A percentile compares a stretch with the other conserved stretches of the same genome.
phyloP scores from a whole-genome alignment of 2,329 filamentous ascomycete species.

The Ceratocystis papillata region DNA sequence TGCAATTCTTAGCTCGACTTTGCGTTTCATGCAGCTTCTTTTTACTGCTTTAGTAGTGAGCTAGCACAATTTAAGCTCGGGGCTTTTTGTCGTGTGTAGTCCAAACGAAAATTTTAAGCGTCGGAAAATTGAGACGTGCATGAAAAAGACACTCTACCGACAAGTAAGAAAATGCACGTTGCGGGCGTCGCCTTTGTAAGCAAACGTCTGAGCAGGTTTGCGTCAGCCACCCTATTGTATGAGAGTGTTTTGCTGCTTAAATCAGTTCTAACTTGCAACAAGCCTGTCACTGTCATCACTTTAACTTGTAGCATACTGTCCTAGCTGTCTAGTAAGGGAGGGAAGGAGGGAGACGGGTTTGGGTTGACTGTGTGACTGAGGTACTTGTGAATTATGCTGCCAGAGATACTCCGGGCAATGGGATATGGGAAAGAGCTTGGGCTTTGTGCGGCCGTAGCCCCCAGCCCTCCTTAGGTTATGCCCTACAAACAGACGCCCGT shows the following conservation, averaged over 20 bases:
- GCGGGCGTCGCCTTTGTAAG: not conserved
- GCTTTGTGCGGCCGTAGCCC: not conserved
- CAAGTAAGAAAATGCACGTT: not conserved
- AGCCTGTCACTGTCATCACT: too few species aligned
- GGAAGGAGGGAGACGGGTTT: too few species aligned
- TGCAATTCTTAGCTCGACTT: slow-evolving; percentile 3
- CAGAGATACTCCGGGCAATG: not conserved
- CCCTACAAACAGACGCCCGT: not conserved
- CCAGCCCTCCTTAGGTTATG: not conserved
- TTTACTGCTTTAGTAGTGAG: not conserved
- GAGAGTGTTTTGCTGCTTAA: not conserved
- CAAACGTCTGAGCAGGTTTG: not conserved
- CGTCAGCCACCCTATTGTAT: not conserved
- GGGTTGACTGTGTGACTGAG: too few species aligned
- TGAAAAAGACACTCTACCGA: slow-evolving; percentile 2
- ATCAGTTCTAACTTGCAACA: too few species aligned
- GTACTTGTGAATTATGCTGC: not conserved
- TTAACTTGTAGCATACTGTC: too few species aligned
- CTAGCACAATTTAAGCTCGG: slow-evolving; percentile 12
- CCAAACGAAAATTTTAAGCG: slow-evolving; percentile 5
- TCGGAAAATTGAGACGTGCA: slow-evolving; percentile 15
- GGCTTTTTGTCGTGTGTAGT: slow-evolving; percentile 1
- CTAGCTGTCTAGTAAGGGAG: too few species aligned
- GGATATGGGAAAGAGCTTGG: too few species aligned
- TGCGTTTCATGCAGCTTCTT: slow-evolving; percentile 1